Conservation (phyloP, 1,284 basidiomycete genomes). For the Moesziomyces globuligerus region DNA sequence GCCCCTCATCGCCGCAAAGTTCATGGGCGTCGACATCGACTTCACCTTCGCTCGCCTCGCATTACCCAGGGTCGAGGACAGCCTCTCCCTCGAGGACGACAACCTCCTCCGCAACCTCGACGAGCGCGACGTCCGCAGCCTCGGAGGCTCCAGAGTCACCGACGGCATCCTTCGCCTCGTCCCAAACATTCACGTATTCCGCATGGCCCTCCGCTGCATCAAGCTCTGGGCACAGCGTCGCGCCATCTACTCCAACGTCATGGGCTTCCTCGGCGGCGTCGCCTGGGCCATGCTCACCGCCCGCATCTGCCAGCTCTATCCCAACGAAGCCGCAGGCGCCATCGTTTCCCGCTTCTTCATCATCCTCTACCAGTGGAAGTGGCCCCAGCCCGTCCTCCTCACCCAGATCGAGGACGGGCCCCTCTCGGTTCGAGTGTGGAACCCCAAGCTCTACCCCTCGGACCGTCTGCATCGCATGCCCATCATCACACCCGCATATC, state of each 20-base stretch:
- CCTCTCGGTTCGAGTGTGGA: conserved; percentile 94
- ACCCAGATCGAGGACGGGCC: conserved; percentile 93
- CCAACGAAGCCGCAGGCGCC: conserved; percentile 90
- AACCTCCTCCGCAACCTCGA: conserved; percentile 91
- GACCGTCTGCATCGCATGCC: conserved; percentile 97
- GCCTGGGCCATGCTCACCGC: conserved; percentile 99
- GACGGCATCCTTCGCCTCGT: conserved; percentile 96
- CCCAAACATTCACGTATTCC: conserved; percentile 92
- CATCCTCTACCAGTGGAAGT: conserved; percentile 96
- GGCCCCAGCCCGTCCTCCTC: conserved; percentile 96
- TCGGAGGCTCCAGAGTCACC: conserved; percentile 95
- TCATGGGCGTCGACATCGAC: conserved; percentile 92
- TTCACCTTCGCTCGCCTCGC: conserved; percentile 89
- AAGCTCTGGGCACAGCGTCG: conserved; percentile 96
- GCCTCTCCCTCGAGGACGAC: conserved; percentile 88
- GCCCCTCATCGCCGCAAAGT: conserved; percentile 90
- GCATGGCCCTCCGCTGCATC: conserved; percentile 92
- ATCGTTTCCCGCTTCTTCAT: conserved; percentile 97
- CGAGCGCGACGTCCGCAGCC: conserved; percentile 91
- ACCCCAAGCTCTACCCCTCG: conserved; percentile 93
- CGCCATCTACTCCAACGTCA: conserved; percentile 98
- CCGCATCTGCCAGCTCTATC: conserved; percentile 97
- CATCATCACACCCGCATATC: conserved; percentile 99
- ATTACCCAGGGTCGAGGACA: conserved; percentile 86
- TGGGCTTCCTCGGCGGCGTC: conserved; percentile 96